Base-by-base conservation (phyloP, 1,284 basidiomycete genomes). In the Calocybe gambosa region DNA sequence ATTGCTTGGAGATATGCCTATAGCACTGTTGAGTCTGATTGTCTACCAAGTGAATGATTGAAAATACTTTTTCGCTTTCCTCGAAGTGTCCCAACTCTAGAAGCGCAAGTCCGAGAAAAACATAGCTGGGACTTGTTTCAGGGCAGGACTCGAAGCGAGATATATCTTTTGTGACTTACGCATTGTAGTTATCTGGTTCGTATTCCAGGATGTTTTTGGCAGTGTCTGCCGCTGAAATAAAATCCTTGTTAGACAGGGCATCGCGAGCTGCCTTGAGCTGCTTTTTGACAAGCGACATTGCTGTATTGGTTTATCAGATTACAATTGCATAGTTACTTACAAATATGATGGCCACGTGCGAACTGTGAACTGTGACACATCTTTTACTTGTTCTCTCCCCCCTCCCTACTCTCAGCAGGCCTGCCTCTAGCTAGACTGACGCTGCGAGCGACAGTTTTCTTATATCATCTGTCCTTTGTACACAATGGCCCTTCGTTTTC, bases 181-280 rank as follows among this genome's bases (percentile, higher is more conserved):
- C 87, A 55, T 85, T 82, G 55, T 91, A 89, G 59, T 87, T 89
- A 38, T 80, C 77, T 2, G 85, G 74, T 49, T 91, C 89, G 55
- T 80, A 82, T 36, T 85, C 81, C 29, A 89, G 66, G 12, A 80
- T 80, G 49, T 82, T 74, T 18, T 73, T 64, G 9, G 82, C 79
- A 21, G 83, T 75, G 52, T 80, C 74, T 52, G 78, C 81, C 5
- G 90, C 92, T n/a, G 68, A 66, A 18, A 71, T 65, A 52, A 78
- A 90, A 53, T 94, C 82, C 60, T 89, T 89, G 59, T 82, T 84
- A 7, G 69, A 70, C n/a, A 95, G 66, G 6, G 81, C 77, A 34
- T 88, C 82, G 50, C 87, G 80, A 15, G 92, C 85, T n/a, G 75
- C 68, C 65, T 94, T 96, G 55, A 95, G 73, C 60, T 85, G 89